Conservation (phyloP, 2,329 filamentous ascomycete genomes). For the Talaromyces sp. region DNA sequence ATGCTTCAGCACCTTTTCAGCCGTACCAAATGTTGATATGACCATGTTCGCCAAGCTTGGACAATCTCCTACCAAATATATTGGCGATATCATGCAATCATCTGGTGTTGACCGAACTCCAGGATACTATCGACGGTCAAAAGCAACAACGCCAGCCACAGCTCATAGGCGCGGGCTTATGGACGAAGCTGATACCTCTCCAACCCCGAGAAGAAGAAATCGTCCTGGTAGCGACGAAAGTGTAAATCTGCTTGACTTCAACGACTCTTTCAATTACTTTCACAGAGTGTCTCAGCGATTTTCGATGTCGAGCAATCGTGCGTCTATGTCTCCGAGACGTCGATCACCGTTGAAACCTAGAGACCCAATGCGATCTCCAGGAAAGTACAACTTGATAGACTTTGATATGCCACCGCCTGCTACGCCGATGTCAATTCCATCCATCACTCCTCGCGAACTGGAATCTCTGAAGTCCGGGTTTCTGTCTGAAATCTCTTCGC, state of each 20-base stretch:
- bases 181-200: conserved; percentile 34
- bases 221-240: conserved; percentile 53
- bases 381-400: conserved; percentile 71
- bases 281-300: conserved; percentile 49
- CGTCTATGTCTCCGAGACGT: conserved; percentile 36
- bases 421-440: conserved; percentile 86
- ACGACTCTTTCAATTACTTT: conserved; percentile 66
- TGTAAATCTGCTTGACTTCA: conserved; percentile 84
- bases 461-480: conserved; percentile 89
- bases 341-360: conserved; percentile 43
- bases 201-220: conserved; percentile 51
- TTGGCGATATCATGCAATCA: conserved; percentile 40
- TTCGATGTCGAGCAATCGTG: conserved; percentile 34
- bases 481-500: conserved; percentile 87
- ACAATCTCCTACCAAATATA: conserved; percentile 53
- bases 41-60: conserved; percentile 75
- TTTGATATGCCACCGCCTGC: conserved; percentile 93
- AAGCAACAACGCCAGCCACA: conserved; percentile 48
- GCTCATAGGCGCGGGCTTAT: conserved; percentile 36
- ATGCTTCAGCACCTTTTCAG: conserved; percentile 80
- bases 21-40: conserved; percentile 71
- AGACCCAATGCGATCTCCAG: conserved; percentile 36
- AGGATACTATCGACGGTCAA: conserved; percentile 21
- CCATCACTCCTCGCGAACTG: conserved; percentile 84
- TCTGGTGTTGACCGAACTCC: conserved; percentile 31